Percentiles rank a stretch among this genome's conserved stretches.
Conservation (phyloP, 2,329 filamentous ascomycete species). For the Aulographum hederae region DNA sequence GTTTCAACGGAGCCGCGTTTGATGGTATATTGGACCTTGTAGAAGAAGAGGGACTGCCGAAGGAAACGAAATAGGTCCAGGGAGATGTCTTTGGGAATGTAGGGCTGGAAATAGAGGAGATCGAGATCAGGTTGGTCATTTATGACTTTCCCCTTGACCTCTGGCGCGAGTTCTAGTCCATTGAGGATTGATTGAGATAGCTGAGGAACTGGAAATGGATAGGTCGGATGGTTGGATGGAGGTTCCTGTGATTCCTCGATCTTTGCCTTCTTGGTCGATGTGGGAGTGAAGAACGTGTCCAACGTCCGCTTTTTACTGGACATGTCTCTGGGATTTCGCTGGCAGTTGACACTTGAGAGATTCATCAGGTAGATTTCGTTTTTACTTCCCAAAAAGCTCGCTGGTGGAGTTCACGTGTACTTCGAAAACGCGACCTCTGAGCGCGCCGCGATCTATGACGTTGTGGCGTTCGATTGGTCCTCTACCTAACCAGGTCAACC, state of each 20-base stretch:
- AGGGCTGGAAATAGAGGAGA: constrained; percentile 59
- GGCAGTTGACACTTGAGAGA: too few relatives aligned
- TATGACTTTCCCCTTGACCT: constrained; percentile 31
- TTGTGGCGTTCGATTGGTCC: too few relatives aligned
- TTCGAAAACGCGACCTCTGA: too few relatives aligned
- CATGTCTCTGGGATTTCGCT: too few relatives aligned
- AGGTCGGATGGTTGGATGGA: constrained; percentile 27
- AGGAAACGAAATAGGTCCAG: constrained; percentile 51
- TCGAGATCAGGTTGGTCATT: constrained; percentile 54
- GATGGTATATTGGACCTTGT: constrained; percentile 56
- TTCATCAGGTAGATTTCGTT: too few relatives aligned
- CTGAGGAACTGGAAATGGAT: constrained; percentile 32
- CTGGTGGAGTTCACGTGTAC: too few relatives aligned
- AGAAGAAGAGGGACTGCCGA: constrained; percentile 53
- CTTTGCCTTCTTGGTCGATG: constrained; percentile 23
- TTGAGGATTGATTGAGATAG: constrained; percentile 25
- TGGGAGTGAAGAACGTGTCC: constrained; percentile 47
- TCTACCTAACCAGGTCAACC: too few relatives aligned
- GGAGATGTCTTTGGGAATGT: constrained; percentile 38
- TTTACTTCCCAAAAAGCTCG: too few relatives aligned
- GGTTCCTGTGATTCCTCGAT: constrained; percentile 11
- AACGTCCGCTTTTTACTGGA: constrained; percentile 49
- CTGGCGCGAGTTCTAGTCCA: constrained; percentile 19
- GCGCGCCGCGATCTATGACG: too few relatives aligned
- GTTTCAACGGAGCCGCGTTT: constrained; percentile 45